Percentiles rank a stretch among this genome's conserved stretches.
phyloP scores from a whole-genome alignment of 257 asterid species.

The Lycium barbarum region DNA sequence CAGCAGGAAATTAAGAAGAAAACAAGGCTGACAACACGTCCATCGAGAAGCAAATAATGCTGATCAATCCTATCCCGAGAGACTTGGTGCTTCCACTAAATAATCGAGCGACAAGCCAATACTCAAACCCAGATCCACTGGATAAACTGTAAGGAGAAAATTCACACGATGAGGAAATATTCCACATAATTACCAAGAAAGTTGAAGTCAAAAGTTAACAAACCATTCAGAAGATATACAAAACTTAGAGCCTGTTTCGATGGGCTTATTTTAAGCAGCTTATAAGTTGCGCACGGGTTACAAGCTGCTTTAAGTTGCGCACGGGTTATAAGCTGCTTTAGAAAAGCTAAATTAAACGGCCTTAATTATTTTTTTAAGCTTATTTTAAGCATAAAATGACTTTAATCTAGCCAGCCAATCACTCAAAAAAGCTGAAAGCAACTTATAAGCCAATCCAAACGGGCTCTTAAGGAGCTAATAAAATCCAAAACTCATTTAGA shows the following conservation, averaged over 20 bases:
- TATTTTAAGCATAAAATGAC: too few relatives aligned
- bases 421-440: too few relatives aligned
- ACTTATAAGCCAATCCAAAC: too few relatives aligned
- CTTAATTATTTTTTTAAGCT: too few relatives aligned
- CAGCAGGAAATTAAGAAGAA: conserved; percentile 38
- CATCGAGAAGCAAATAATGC: conserved; percentile 34
- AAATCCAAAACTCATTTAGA: not conserved
- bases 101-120: conserved; percentile 41
- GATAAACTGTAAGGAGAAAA: conserved; percentile 26
- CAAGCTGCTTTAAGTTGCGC: too few relatives aligned
- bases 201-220: not conserved
- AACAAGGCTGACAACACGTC: conserved; percentile 28
- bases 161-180: not conserved
- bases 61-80: conserved; percentile 22
- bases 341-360: too few relatives aligned
- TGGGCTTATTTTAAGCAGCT: too few relatives aligned
- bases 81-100: conserved; percentile 37
- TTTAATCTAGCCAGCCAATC: too few relatives aligned
- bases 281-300: too few relatives aligned
- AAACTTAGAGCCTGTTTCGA: not conserved
- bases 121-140: not conserved
- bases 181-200: not conserved
- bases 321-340: too few relatives aligned
- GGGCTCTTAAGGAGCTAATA: not conserved
- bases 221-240: conserved; percentile 16